Percentiles rank a stretch among this genome's conserved stretches.
These are phyloP conservation scores for Ophiostoma ulmi DNA, from an alignment of 2,329 filamentous ascomycete species.

Conservation along the genomic window DNA sequence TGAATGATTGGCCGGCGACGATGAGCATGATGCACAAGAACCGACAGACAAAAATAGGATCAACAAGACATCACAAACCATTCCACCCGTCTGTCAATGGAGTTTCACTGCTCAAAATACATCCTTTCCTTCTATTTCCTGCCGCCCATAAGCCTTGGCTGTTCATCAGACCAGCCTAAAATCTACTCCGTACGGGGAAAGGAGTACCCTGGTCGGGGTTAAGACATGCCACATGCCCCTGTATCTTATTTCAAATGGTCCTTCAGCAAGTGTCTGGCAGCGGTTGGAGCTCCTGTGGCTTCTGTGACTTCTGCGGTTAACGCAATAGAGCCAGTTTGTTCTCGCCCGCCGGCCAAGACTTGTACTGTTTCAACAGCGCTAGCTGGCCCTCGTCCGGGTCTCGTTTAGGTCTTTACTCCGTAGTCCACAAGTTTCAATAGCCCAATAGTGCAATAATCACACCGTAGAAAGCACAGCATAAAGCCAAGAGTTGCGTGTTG, in stretches of 20 bases:
- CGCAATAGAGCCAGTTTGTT: too few species aligned
- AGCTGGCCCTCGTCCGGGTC: neutral
- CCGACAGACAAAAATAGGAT: neutral
- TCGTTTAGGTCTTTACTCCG: slow-evolving; percentile 5
- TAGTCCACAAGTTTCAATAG: slow-evolving; percentile 2
- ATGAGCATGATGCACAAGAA: neutral
- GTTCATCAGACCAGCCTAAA: neutral
- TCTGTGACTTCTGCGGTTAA: too few species aligned
- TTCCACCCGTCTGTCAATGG: neutral
- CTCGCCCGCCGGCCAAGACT: neutral
- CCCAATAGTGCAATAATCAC: neutral
- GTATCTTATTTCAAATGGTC: neutral
- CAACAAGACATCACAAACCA: neutral
- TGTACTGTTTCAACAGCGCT: neutral
- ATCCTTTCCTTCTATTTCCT: neutral
- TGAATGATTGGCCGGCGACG: too few species aligned
- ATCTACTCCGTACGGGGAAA: neutral
- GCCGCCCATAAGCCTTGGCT: neutral
- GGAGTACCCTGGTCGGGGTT: slow-evolving; percentile 1
- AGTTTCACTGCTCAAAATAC: neutral
- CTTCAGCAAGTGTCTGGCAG: too few species aligned
- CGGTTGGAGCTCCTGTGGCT: too few species aligned
- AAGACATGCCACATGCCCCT: slow-evolving; percentile 3
- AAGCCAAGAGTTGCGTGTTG: slow-evolving; percentile 1
- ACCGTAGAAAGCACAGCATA: neutral